Percentiles rank a stretch among this genome's conserved stretches.
Evolutionary conservation across 768 basidiomycete species (phyloP).

Genomic region (Podaxis carcinomalis): DNA sequence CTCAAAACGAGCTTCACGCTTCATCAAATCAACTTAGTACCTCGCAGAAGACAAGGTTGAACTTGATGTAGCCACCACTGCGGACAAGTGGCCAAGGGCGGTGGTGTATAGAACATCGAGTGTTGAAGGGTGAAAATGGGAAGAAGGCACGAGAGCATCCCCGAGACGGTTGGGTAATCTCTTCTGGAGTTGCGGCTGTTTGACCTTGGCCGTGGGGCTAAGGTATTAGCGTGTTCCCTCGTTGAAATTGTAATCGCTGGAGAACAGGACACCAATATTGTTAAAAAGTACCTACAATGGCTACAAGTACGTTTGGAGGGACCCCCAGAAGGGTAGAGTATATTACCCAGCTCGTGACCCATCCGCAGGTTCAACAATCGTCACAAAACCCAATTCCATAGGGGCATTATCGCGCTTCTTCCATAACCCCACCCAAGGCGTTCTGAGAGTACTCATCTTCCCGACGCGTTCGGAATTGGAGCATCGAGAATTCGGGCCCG

Average conservation of each 20-base stretch:
- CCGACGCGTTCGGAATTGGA: neutral
- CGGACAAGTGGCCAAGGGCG: neutral
- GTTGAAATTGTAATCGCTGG: neutral
- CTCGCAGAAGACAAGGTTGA: neutral
- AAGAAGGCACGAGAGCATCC: neutral
- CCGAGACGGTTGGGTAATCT: neutral
- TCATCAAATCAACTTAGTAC: slow-evolving; percentile 38
- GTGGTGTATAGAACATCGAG: neutral
- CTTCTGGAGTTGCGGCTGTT: neutral
- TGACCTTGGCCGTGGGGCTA: neutral
- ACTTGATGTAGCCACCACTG: neutral
- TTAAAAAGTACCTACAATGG: neutral
- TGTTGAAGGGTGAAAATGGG: neutral
- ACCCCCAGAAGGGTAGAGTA: neutral
- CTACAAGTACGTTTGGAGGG: neutral
- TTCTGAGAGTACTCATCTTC: neutral
- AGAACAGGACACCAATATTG: neutral
- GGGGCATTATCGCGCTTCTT: neutral
- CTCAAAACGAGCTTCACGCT: slow-evolving; percentile 83
- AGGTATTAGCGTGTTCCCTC: neutral
- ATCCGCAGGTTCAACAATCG: too few species aligned
- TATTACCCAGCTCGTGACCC: too few species aligned
- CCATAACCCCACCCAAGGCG: neutral
- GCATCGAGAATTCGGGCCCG: neutral
- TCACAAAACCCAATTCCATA: too few species aligned